A percentile compares a stretch with the other conserved stretches of the same genome.
phyloP scores from a whole-genome alignment of 495 filamentous ascomycete species.

The Bathelium albidoporum region DNA sequence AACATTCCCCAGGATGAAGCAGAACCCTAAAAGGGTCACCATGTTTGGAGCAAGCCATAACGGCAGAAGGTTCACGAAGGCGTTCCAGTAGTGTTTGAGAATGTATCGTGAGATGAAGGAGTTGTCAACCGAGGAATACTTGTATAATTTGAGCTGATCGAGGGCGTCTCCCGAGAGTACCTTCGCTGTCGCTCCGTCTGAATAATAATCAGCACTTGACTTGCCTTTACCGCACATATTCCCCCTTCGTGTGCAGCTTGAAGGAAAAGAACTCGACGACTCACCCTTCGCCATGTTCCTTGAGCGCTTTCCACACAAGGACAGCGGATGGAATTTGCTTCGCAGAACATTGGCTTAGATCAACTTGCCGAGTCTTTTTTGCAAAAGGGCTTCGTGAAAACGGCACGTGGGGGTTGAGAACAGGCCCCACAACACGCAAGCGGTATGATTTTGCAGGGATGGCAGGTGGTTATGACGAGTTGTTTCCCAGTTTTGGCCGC shows the following conservation, averaged over 20 bases:
- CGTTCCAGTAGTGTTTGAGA: conserved; percentile 95
- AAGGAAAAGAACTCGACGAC: not conserved
- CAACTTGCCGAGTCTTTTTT: not conserved
- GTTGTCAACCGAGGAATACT: conserved; percentile 94
- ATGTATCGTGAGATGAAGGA: conserved; percentile 91
- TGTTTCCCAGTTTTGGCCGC: not conserved
- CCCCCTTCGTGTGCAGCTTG: not conserved
- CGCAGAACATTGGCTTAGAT: not conserved
- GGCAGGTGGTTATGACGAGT: not conserved
- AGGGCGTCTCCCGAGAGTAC: conserved; percentile 60
- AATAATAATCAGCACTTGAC: not conserved
- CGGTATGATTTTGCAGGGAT: not conserved
- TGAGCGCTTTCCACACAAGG: not conserved
- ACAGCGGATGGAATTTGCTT: not conserved
- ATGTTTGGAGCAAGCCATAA: conserved; percentile 96
- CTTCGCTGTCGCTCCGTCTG: conserved; percentile 40
- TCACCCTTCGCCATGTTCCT: not conserved
- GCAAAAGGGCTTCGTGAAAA: not conserved
- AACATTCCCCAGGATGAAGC: conserved; percentile 84
- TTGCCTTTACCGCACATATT: not conserved
- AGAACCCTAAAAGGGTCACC: conserved; percentile 91
- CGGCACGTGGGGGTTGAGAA: not conserved
- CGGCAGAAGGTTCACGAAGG: conserved; percentile 81
- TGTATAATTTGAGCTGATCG: conserved; percentile 84
- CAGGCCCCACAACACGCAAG: not conserved